A percentile compares a stretch with the other conserved stretches of the same genome.
phyloP scores from a whole-genome alignment of 441 rosid species.

The Arabidopsis lyrata region DNA sequence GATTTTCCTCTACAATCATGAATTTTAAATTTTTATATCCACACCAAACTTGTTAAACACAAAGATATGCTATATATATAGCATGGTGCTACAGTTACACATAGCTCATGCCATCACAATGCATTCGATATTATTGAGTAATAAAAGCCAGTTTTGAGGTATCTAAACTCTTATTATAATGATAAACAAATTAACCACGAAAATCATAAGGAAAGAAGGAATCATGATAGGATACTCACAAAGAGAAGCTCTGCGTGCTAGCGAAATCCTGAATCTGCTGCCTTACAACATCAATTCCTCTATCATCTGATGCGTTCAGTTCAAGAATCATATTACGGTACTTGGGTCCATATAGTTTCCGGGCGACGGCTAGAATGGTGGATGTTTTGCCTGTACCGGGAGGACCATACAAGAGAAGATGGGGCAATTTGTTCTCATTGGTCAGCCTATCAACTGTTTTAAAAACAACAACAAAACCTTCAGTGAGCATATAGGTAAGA shows the following conservation, averaged over 20 bases:
- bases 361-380: constrained; percentile 90
- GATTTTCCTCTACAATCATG: constrained; percentile 70
- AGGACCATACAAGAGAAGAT: constrained; percentile 91
- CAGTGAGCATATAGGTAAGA: background rate
- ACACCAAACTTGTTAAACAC: constrained; percentile 6
- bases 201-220: background rate
- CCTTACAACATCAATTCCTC: constrained; percentile 94
- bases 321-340: constrained; percentile 94
- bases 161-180: background rate
- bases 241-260: constrained; percentile 95
- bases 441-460: constrained; percentile 90
- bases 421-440: constrained; percentile 91
- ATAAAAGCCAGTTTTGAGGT: background rate
- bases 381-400: constrained; percentile 99
- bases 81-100: constrained; percentile 5
- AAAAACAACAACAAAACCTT: background rate
- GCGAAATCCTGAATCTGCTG: constrained; percentile 96
- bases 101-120: background rate
- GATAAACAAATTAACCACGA: background rate
- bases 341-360: constrained; percentile 88
- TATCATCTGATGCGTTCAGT: constrained; percentile 94
- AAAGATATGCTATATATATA: constrained; percentile 4
- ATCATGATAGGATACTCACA: constrained; percentile 53
- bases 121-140: background rate
- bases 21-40: background rate